A percentile compares a stretch with the other conserved stretches of the same genome.
These are phyloP conservation scores for Suhomyces yuchorum DNA, from an alignment of 1,139 yeast species.

Conservation along the genomic window DNA sequence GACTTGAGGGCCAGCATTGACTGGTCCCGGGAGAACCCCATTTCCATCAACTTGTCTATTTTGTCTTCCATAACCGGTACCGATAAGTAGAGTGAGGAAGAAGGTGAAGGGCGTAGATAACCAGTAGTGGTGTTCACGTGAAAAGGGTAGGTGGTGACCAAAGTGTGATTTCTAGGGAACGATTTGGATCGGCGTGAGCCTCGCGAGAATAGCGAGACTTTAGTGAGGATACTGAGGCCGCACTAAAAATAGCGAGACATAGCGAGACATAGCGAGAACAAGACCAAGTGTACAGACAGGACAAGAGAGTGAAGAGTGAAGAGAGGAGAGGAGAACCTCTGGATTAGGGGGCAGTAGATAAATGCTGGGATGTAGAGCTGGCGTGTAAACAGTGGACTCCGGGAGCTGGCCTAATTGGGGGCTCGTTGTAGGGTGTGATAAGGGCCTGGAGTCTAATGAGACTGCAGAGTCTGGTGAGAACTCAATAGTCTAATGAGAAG, in stretches of 20 bases:
- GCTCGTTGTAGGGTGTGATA: too few species aligned
- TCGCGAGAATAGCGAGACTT: background rate
- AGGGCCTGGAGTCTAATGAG: too few species aligned
- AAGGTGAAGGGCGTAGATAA: background rate
- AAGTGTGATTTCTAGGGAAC: background rate
- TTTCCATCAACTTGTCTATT: conserved; percentile 45
- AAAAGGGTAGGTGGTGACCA: background rate
- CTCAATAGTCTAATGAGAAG: too few species aligned
- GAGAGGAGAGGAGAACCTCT: too few species aligned
- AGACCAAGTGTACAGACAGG: too few species aligned
- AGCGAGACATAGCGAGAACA: too few species aligned
- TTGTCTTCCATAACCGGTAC: conserved; percentile 11
- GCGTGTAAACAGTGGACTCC: too few species aligned
- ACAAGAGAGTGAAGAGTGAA: too few species aligned
- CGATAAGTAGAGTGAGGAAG: background rate
- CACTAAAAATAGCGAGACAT: background rate
- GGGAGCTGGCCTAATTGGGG: too few species aligned
- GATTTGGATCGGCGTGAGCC: background rate
- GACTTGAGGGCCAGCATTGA: conserved; percentile 44
- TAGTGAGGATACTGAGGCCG: background rate
- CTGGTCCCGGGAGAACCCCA: conserved; percentile 59
- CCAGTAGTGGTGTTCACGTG: background rate
- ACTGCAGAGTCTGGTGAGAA: too few species aligned
- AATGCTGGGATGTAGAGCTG: too few species aligned
- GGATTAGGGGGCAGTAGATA: too few species aligned